Conservation (phyloP, 495 filamentous ascomycete genomes). For the Penicillium paradoxum region DNA sequence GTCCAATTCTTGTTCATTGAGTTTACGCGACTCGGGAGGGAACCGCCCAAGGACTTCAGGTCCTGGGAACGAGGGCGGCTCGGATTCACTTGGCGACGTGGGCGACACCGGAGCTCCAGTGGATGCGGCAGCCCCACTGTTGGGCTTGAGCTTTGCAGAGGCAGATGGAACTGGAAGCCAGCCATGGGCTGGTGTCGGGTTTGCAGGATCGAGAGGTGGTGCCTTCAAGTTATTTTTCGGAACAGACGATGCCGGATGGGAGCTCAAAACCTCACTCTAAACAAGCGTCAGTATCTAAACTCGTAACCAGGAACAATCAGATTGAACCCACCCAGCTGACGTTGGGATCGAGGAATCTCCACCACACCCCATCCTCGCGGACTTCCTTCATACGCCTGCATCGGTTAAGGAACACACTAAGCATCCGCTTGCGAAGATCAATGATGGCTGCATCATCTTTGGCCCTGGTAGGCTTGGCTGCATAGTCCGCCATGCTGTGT, state of each 20-base stretch:
- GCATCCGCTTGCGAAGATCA: constrained; percentile 91
- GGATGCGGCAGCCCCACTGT: constrained; percentile 10
- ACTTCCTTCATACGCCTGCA: constrained; percentile 92
- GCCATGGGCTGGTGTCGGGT: constrained; percentile 80
- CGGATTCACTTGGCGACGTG: constrained; percentile 48
- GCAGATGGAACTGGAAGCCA: constrained; percentile 80
- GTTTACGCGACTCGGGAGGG: constrained; percentile 66
- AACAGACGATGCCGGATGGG: constrained; percentile 82
- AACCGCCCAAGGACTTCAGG: constrained; percentile 72
- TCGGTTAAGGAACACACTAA: constrained; percentile 89
- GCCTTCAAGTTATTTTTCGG: constrained; percentile 92
- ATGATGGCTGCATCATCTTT: constrained; percentile 97
- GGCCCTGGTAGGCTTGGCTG: constrained; percentile 92
- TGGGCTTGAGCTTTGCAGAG: constrained; percentile 76
- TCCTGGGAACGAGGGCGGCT: constrained; percentile 51
- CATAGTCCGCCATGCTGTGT: constrained; percentile 97
- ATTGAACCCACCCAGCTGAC: constrained; percentile 79
- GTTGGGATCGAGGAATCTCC: constrained; percentile 95
- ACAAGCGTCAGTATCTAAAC: constrained; percentile 14
- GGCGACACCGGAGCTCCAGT: constrained; percentile 44
- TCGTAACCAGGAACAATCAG: constrained; percentile 17
- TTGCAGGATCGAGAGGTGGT: constrained; percentile 86
- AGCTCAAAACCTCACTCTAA: constrained; percentile 86
- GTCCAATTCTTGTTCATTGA: constrained; percentile 87
- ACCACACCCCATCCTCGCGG: constrained; percentile 90